Conservation (phyloP, 768 basidiomycete species). For the Suillus spraguei region DNA sequence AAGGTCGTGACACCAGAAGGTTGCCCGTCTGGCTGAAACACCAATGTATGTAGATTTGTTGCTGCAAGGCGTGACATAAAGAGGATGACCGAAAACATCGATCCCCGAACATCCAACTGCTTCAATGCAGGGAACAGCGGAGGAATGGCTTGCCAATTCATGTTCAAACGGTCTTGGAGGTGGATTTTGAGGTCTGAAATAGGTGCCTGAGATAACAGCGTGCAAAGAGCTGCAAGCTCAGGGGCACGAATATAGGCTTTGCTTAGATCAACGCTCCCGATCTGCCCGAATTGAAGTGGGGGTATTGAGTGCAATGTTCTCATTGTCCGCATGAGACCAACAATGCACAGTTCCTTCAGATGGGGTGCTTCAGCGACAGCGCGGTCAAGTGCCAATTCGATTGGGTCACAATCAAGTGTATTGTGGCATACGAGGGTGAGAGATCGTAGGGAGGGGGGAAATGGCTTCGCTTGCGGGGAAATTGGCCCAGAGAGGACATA, state of each 20-base stretch:
- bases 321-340: neutral
- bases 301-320: neutral
- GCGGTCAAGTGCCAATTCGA: constrained; percentile 2
- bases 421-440: constrained; percentile 8
- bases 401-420: constrained; percentile 5
- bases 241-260: constrained; percentile 4
- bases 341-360: constrained; percentile 1
- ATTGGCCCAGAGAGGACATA: constrained; percentile 10
- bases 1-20: neutral
- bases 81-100: neutral
- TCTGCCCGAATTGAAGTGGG: neutral
- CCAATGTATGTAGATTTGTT: constrained; percentile 1
- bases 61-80: constrained; percentile 10
- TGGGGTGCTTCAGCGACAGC: neutral
- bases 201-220: constrained; percentile 3
- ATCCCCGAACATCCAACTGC: constrained; percentile 10
- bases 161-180: constrained; percentile 6
- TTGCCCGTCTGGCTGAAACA: constrained; percentile 10
- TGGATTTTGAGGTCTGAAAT: constrained; percentile 7
- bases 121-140: constrained; percentile 9
- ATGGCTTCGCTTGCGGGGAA: constrained; percentile 7
- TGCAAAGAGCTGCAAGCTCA: constrained; percentile 3
- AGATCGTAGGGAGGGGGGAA: constrained; percentile 11
- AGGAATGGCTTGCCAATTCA: constrained; percentile 4
- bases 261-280: constrained; percentile 8